A percentile compares a stretch with the other conserved stretches of the same genome.
These are phyloP conservation scores for Chimonanthus praecox DNA, from an alignment of 164 flowering plant genomes.

Conservation along the genomic window DNA sequence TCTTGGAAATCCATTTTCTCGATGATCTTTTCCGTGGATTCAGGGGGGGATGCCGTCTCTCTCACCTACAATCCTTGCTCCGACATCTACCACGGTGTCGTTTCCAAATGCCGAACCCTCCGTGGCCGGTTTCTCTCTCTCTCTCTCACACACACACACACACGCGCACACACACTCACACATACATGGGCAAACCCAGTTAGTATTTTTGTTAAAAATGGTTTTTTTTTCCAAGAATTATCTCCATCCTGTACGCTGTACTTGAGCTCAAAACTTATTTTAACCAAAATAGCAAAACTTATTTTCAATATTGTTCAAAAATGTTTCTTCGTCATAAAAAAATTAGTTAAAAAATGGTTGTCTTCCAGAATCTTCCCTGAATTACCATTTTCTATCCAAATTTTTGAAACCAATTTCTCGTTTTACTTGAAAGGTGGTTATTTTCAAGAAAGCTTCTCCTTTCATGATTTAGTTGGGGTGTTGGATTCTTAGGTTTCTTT, in stretches of 20 bases:
- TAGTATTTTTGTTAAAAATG: too few species aligned
- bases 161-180: too few species aligned
- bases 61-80: conserved; percentile 39
- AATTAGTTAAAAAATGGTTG: too few species aligned
- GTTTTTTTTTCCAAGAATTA: too few species aligned
- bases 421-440: background rate
- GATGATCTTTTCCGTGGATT: conserved; percentile 37
- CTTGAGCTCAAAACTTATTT: too few species aligned
- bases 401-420: background rate
- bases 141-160: background rate
- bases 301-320: too few species aligned
- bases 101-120: conserved; percentile 44
- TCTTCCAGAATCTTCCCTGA: too few species aligned
- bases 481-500: background rate
- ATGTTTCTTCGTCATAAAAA: too few species aligned
- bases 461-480: background rate
- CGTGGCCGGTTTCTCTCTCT: conserved; percentile 39
- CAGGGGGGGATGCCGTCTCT: conserved; percentile 45
- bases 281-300: too few species aligned
- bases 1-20: conserved; percentile 49
- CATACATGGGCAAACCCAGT: too few species aligned
- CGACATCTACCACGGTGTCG: conserved; percentile 39
- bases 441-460: background rate
- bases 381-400: too few species aligned
- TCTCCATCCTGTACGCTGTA: too few species aligned